A percentile compares a stretch with the other conserved stretches of the same genome.
Evolutionary conservation across 768 basidiomycete species (phyloP).

Genomic region (Tylopilus vinaceipallidus): DNA sequence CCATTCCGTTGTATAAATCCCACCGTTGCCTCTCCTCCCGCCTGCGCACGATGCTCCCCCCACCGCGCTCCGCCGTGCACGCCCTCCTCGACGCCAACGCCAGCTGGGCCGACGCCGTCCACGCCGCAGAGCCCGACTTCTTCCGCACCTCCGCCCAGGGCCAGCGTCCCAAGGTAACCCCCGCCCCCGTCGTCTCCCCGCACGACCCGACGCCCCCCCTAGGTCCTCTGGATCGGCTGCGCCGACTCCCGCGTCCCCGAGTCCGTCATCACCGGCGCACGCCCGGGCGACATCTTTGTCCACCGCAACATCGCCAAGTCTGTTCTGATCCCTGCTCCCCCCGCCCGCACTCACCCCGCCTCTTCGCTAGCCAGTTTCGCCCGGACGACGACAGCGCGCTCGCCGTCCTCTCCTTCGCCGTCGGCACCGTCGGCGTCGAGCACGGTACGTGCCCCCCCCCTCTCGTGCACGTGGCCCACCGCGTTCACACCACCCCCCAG

Average conservation of each 20-base stretch:
- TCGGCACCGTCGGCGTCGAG: conserved; percentile 66
- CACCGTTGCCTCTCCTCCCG: not conserved
- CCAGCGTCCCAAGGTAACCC: conserved; percentile 64
- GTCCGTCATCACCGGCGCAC: conserved; percentile 65
- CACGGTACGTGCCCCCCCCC: conserved; percentile 55
- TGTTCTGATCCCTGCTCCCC: conserved; percentile 14
- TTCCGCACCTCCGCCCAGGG: conserved; percentile 59
- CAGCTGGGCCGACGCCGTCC: conserved; percentile 67
- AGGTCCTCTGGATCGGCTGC: conserved; percentile 84
- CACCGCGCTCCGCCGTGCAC: not conserved
- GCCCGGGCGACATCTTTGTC: conserved; percentile 86
- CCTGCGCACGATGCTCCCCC: conserved; percentile 6
- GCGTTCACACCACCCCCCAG: conserved; percentile 35
- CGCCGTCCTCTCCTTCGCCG: conserved; percentile 73
- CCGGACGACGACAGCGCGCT: conserved; percentile 67
- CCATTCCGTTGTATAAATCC: not conserved
- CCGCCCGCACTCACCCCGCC: not conserved
- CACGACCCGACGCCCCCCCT: not conserved
- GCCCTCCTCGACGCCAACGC: conserved; percentile 52
- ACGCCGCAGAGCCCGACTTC: conserved; percentile 56
- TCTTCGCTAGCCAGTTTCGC: conserved; percentile 60
- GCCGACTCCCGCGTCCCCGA: conserved; percentile 90
- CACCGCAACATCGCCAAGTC: conserved; percentile 91
- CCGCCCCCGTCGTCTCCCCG: no score
- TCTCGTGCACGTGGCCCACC: not conserved